A percentile compares a stretch with the other conserved stretches of the same genome.
Conservation (phyloP, 2,329 filamentous ascomycete genomes). For the Neocucurbitaria cava region DNA sequence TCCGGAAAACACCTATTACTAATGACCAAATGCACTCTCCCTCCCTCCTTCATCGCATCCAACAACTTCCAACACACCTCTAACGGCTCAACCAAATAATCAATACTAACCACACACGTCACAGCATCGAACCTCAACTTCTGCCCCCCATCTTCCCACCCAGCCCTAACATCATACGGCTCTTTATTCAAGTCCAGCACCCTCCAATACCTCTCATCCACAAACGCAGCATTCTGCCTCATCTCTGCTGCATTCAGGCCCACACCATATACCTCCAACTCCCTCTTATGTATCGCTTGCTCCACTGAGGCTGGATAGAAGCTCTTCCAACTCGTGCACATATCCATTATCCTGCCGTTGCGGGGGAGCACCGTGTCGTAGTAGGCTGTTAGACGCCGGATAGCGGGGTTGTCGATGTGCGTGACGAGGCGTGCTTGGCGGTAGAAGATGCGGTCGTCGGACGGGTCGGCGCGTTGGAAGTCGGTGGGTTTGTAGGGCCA, state of each 20-base stretch:
- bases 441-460: conserved; percentile 49
- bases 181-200: conserved; percentile 53
- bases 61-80: conserved; percentile 54
- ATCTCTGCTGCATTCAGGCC: conserved; percentile 59
- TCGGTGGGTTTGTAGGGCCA: conserved; percentile 37
- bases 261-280: conserved; percentile 54
- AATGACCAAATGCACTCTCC: conserved; percentile 58
- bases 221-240: conserved; percentile 46
- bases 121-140: conserved; percentile 50
- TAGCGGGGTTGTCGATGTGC: conserved; percentile 61
- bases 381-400: conserved; percentile 54
- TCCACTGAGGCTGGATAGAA: conserved; percentile 52
- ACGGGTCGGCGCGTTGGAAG: conserved; percentile 50
- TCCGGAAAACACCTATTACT: conserved; percentile 62
- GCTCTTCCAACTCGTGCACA: conserved; percentile 60
- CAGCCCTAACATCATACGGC: conserved; percentile 38
- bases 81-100: conserved; percentile 58
- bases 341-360: conserved; percentile 55
- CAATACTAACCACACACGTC: conserved; percentile 60
- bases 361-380: conserved; percentile 54
- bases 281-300: conserved; percentile 35
- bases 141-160: conserved; percentile 6
- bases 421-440: conserved; percentile 58
- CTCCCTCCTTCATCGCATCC: conserved; percentile 51
- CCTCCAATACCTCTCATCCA: conserved; percentile 37